phyloP scores from a whole-genome alignment of 371 early-diverging fungal genomes.

The Catenaria anguillulae region DNA sequence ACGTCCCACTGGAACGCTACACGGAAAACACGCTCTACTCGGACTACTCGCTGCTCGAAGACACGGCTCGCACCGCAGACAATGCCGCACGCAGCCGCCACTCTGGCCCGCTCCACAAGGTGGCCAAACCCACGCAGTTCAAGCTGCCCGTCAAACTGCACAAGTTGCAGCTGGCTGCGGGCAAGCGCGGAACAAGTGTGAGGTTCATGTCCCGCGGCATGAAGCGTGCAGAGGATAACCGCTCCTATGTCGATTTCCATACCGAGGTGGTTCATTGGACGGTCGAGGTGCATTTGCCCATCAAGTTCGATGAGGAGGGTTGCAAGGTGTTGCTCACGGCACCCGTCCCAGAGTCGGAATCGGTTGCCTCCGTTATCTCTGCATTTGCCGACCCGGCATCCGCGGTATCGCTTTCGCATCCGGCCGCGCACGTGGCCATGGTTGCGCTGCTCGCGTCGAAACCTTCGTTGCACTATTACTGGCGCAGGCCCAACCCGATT shows the following conservation, averaged over 20 bases:
- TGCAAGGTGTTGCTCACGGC: neutral
- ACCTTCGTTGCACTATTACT: neutral
- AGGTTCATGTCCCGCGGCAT: neutral
- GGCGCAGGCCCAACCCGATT: neutral
- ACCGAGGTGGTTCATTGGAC: neutral
- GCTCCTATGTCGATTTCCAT: neutral
- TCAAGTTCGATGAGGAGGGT: neutral
- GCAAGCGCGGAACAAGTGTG: neutral
- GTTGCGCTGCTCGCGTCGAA: neutral
- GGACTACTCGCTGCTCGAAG: neutral
- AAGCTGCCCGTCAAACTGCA: neutral
- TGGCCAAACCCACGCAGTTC: neutral
- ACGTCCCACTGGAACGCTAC: neutral
- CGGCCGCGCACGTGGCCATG: neutral
- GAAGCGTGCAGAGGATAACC: neutral
- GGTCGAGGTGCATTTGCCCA: neutral
- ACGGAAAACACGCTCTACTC: neutral
- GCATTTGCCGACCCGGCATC: too few relatives aligned
- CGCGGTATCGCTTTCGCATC: neutral
- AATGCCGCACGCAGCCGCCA: neutral
- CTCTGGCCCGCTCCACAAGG: too few relatives aligned
- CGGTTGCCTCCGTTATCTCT: too few relatives aligned
- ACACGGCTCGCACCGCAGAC: neutral
- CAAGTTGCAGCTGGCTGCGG: neutral
- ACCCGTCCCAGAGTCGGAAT: neutral